Evolutionary conservation across 2,329 filamentous ascomycete genomes (phyloP).

Genomic region (Bipolaris oryzae): DNA sequence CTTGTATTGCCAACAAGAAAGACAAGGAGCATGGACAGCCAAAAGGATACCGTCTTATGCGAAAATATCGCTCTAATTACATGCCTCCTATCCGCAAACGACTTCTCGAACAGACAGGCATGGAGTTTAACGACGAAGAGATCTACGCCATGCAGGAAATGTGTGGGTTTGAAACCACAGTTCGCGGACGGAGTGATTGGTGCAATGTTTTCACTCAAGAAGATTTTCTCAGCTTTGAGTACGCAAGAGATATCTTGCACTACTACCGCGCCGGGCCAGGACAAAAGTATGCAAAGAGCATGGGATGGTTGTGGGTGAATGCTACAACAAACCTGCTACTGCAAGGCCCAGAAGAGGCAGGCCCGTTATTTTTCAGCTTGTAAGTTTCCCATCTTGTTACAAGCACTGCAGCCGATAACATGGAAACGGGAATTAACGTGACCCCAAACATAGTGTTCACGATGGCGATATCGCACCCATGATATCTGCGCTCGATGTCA

Average conservation of each 20-base stretch:
- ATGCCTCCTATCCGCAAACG: slow-evolving; percentile 54
- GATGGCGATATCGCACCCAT: slow-evolving; percentile 65
- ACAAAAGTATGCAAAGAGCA: slow-evolving; percentile 58
- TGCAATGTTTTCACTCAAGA: slow-evolving; percentile 61
- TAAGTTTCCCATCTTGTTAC: slow-evolving; percentile 28
- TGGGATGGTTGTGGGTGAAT: slow-evolving; percentile 66
- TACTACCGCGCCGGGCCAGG: slow-evolving; percentile 66
- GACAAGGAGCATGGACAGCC: slow-evolving; percentile 55
- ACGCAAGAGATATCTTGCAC: slow-evolving; percentile 63
- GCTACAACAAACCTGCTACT: slow-evolving; percentile 59
- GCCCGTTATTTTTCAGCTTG: slow-evolving; percentile 64
- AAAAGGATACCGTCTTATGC: slow-evolving; percentile 57
- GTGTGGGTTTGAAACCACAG: slow-evolving; percentile 64
- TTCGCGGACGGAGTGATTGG: slow-evolving; percentile 61
- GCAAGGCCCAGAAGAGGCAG: slow-evolving; percentile 49
- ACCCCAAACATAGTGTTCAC: slow-evolving; percentile 52
- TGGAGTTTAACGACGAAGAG: slow-evolving; percentile 55
- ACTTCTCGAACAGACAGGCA: slow-evolving; percentile 51
- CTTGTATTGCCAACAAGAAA: slow-evolving; percentile 50
- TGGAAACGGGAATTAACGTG: no score
- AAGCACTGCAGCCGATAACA: not conserved
- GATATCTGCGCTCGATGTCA: slow-evolving; percentile 59
- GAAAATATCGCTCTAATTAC: slow-evolving; percentile 56
- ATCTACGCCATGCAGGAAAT: slow-evolving; percentile 66
- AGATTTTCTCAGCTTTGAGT: slow-evolving; percentile 63